Conservation (phyloP, 495 filamentous ascomycete genomes). For the Aspergillus heteromorphus region DNA sequence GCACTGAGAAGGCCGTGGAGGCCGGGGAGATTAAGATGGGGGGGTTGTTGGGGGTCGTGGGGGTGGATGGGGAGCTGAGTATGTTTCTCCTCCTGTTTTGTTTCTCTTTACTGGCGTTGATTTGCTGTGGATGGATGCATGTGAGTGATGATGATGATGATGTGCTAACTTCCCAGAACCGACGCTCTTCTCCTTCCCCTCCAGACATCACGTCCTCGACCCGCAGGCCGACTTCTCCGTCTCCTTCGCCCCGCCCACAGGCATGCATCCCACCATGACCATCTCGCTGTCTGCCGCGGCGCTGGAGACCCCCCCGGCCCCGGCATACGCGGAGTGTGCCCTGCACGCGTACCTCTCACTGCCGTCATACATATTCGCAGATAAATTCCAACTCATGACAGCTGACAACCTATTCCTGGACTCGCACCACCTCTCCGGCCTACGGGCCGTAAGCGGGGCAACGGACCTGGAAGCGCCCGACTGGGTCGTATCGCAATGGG, state of each 20-base stretch:
- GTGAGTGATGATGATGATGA: not conserved
- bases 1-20: slow-evolving; percentile 57
- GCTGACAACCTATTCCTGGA: slow-evolving; percentile 62
- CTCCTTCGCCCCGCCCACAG: slow-evolving; percentile 62
- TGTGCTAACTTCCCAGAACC: slow-evolving; percentile 43
- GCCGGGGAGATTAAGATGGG: slow-evolving; percentile 69
- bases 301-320: slow-evolving; percentile 27
- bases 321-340: slow-evolving; percentile 50
- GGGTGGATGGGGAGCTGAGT: slow-evolving; percentile 65
- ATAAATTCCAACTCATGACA: slow-evolving; percentile 73
- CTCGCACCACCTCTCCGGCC: slow-evolving; percentile 65
- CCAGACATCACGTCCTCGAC: slow-evolving; percentile 65
- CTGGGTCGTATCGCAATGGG: slow-evolving; percentile 75
- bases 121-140: slow-evolving; percentile 5
- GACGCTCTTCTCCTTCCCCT: slow-evolving; percentile 84
- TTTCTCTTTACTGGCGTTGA: not conserved
- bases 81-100: slow-evolving; percentile 20
- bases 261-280: slow-evolving; percentile 82
- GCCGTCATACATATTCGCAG: slow-evolving; percentile 76
- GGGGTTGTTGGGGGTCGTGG: slow-evolving; percentile 74
- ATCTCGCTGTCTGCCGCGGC: slow-evolving; percentile 41
- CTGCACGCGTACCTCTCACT: slow-evolving; percentile 83
- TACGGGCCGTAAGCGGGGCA: slow-evolving; percentile 67
- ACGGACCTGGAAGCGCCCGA: slow-evolving; percentile 91
- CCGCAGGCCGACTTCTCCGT: slow-evolving; percentile 39